phyloP scores from a whole-genome alignment of 73 alveolate genomes.

The Loxodes magnus region DNA sequence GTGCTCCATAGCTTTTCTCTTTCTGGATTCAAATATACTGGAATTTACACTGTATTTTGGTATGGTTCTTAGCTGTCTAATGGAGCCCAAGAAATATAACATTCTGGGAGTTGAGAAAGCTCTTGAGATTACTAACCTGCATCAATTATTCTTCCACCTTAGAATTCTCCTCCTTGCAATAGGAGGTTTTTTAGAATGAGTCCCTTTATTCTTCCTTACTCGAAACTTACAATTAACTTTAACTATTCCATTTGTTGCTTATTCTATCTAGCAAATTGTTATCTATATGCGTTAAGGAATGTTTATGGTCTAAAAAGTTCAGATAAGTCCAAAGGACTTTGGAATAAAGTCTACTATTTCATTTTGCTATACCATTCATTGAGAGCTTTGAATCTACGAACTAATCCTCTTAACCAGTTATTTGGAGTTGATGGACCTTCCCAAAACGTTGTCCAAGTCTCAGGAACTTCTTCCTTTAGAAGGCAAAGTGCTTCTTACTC shows the following conservation, averaged over 20 bases:
- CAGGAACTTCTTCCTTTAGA: slow-evolving; percentile 75
- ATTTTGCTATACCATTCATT: slow-evolving; percentile 71
- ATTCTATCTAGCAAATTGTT: slow-evolving; percentile 84
- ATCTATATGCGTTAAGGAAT: slow-evolving; percentile 92
- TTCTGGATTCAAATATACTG: slow-evolving; percentile 44
- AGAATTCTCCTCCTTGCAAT: slow-evolving; percentile 72
- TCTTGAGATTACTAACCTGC: slow-evolving; percentile 47
- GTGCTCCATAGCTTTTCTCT: slow-evolving; percentile 57
- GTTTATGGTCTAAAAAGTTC: slow-evolving; percentile 97
- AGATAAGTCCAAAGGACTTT: slow-evolving; percentile 61
- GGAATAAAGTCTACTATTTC: slow-evolving; percentile 38
- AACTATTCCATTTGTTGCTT: slow-evolving; percentile 86
- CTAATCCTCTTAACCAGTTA: slow-evolving; percentile 78
- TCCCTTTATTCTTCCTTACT: slow-evolving; percentile 1
- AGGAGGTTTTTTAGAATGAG: slow-evolving; percentile 31
- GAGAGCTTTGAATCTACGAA: slow-evolving; percentile 71
- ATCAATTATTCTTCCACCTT: slow-evolving; percentile 27
- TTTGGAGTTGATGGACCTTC: slow-evolving; percentile 95
- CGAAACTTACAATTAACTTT: slow-evolving; percentile 82
- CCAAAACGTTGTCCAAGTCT: slow-evolving; percentile 92
- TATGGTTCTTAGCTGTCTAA: slow-evolving; percentile 44
- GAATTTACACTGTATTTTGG: slow-evolving; percentile 29
- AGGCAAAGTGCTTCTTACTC: slow-evolving; percentile 74
- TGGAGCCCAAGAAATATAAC: slow-evolving; percentile 55
- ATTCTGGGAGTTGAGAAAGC: slow-evolving; percentile 41